Conservation (phyloP, 257 asterid species). For the Fraxinus americana region DNA sequence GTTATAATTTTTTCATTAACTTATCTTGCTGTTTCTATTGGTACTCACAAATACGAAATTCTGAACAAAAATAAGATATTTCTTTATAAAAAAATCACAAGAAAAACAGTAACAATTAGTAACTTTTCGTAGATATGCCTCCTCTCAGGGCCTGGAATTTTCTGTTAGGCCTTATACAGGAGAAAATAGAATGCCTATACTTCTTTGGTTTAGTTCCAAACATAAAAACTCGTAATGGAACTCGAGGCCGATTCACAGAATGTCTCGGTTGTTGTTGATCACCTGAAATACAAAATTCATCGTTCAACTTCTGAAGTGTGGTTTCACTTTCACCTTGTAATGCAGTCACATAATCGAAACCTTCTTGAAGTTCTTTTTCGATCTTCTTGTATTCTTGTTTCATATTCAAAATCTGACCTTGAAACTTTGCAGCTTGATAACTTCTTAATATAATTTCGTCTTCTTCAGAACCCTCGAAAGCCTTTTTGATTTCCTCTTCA, state of each 20-base stretch:
- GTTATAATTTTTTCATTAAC: no score
- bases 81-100: background rate
- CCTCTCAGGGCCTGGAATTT: slow-evolving; percentile 37
- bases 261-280: background rate
- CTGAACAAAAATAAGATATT: no score
- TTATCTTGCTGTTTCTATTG: no score
- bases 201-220: slow-evolving; percentile 58
- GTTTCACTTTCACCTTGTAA: slow-evolving; percentile 49
- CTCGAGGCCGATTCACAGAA: slow-evolving; percentile 21
- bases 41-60: background rate
- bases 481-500: slow-evolving; percentile 53
- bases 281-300: slow-evolving; percentile 40
- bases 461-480: slow-evolving; percentile 48
- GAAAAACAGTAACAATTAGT: background rate
- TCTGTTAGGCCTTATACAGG: slow-evolving; percentile 47
- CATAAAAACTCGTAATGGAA: slow-evolving; percentile 53
- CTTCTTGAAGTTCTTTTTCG: slow-evolving; percentile 48
- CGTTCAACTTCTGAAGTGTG: slow-evolving; percentile 34
- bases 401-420: slow-evolving; percentile 62
- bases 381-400: slow-evolving; percentile 64
- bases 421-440: slow-evolving; percentile 69
- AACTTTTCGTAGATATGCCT: slow-evolving; percentile 5
- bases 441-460: slow-evolving; percentile 52
- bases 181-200: slow-evolving; percentile 48
- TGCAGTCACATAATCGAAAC: slow-evolving; percentile 40